Evolutionary conservation across 257 asterid genomes (phyloP).

Genomic region (Anisodus acutangulus): DNA sequence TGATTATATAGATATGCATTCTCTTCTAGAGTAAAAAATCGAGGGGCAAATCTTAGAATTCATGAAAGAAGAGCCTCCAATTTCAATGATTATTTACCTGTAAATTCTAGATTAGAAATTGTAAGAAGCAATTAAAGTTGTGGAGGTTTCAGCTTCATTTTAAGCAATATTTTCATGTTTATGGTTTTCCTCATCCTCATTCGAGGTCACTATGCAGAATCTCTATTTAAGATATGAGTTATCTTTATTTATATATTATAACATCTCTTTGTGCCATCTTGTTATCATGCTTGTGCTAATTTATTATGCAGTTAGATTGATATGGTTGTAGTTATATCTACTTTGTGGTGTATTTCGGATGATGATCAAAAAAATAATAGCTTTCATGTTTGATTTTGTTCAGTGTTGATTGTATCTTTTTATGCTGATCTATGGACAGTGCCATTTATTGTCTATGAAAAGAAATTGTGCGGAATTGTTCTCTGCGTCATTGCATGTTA

Average conservation of each 20-base stretch:
- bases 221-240: not conserved
- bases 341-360: too few relatives aligned
- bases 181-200: not conserved
- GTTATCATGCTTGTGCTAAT: slow-evolving; percentile 3
- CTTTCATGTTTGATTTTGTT: too few relatives aligned
- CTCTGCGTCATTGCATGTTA: not conserved
- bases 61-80: slow-evolving; percentile 42
- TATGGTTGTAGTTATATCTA: slow-evolving; percentile 40
- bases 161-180: slow-evolving; percentile 56
- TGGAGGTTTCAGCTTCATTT: slow-evolving; percentile 61
- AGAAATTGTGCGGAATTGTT: not conserved
- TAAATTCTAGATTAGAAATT: slow-evolving; percentile 52
- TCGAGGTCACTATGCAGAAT: not conserved
- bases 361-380: too few relatives aligned
- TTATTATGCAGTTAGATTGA: slow-evolving; percentile 31
- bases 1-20: slow-evolving; percentile 37
- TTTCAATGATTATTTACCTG: slow-evolving; percentile 41
- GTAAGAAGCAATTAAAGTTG: slow-evolving; percentile 51
- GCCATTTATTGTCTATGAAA: not conserved
- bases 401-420: too few relatives aligned
- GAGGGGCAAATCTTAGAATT: slow-evolving; percentile 39
- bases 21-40: slow-evolving; percentile 45
- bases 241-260: not conserved
- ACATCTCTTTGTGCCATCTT: not conserved
- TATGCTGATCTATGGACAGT: too few relatives aligned